Evolutionary conservation across 192 early-diverging fungal genomes (phyloP).

Genomic region (Jimgerdemannia lactiflua): DNA sequence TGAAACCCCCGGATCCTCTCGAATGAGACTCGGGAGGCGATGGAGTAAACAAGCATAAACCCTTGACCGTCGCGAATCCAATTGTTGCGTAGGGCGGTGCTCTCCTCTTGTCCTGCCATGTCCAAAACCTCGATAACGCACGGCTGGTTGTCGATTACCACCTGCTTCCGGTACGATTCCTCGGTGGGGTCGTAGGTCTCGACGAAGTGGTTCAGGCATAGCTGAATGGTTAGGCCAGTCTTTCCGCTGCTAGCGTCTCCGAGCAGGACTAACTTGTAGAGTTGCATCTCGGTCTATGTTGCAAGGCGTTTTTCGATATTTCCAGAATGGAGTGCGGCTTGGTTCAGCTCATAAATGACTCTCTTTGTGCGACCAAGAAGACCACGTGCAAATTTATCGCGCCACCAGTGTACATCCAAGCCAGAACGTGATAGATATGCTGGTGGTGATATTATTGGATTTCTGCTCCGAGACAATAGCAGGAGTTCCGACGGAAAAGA

Average conservation of each 20-base stretch:
- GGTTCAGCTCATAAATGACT: too few species aligned
- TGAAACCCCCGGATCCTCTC: not conserved
- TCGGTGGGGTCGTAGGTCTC: not conserved
- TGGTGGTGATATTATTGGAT: too few species aligned
- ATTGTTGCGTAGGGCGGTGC: not conserved
- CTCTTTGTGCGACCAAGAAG: too few species aligned
- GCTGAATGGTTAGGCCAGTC: not conserved
- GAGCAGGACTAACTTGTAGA: not conserved
- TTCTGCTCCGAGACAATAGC: too few species aligned
- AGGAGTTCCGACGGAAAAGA: too few species aligned
- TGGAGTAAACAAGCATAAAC: not conserved
- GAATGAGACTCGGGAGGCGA: not conserved
- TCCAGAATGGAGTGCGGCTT: too few species aligned
- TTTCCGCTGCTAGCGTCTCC: not conserved
- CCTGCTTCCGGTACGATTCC: not conserved
- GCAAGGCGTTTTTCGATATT: too few species aligned
- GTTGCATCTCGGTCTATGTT: too few species aligned
- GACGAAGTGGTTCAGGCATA: not conserved
- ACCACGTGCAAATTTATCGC: too few species aligned
- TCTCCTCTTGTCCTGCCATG: not conserved
- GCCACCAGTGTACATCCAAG: too few species aligned
- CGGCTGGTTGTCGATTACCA: not conserved
- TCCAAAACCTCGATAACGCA: not conserved
- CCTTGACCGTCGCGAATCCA: not conserved
- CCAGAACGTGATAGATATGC: too few species aligned